Evolutionary conservation across 805 yeast genomes (phyloP).

Genomic region (Wickerhamomyces bisporus): DNA sequence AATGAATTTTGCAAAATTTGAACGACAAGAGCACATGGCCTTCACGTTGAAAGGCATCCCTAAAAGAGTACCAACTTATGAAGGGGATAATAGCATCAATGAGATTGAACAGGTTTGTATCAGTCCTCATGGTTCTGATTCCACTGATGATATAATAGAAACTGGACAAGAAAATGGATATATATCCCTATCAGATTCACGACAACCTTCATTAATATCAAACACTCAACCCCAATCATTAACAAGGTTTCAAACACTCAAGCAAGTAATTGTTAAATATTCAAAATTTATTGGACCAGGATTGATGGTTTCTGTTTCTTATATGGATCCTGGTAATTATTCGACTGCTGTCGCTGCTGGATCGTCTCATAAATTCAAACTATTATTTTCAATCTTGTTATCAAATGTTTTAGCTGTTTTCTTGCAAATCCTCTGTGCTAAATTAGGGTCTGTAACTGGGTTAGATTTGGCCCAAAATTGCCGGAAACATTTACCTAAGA

Average conservation of each 20-base stretch:
- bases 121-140: too few species aligned
- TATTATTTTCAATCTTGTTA: slow-evolving; percentile 70
- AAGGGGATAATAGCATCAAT: too few species aligned
- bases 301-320: slow-evolving; percentile 88
- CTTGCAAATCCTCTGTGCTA: slow-evolving; percentile 79
- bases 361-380: slow-evolving; percentile 75
- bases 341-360: slow-evolving; percentile 94
- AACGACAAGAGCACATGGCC: not conserved
- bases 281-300: slow-evolving; percentile 87
- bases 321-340: slow-evolving; percentile 97
- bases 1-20: slow-evolving; percentile 1
- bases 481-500: slow-evolving; percentile 62
- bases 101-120: not conserved
- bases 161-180: not conserved
- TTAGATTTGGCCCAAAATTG: slow-evolving; percentile 86
- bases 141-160: too few species aligned
- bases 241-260: slow-evolving; percentile 10
- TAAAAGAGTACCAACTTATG: not conserved
- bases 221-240: not conserved
- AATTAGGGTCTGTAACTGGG: slow-evolving; percentile 92
- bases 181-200: not conserved
- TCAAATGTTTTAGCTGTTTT: slow-evolving; percentile 85
- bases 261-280: slow-evolving; percentile 39
- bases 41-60: not conserved
- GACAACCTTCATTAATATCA: not conserved